Evolutionary conservation across 768 basidiomycete genomes (phyloP), one percentile per base, ranked within the genome.

Genomic region (Auriscalpium vulgare): DNA sequence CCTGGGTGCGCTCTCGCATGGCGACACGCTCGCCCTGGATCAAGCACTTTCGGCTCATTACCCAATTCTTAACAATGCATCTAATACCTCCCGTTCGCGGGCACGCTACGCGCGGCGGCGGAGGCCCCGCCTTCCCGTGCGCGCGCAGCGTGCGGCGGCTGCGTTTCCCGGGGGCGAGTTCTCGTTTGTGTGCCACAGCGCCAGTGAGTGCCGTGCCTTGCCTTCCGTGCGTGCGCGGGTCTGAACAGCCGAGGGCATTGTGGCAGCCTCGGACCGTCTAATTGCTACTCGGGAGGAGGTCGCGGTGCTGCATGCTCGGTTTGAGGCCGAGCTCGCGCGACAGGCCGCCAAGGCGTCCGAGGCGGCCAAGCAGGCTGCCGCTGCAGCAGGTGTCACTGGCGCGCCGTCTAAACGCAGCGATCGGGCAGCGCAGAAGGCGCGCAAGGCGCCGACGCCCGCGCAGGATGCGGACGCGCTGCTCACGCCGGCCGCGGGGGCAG

Each of bases 11-110:
- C 67, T 86, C 53, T 80, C 85, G 9, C 77, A 79, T 61, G 81
- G 81, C 16, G 84, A 89, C 68, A 80, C 83, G 13, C 74, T 90
- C 45, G 87, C 87, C 37, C 72, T 91, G 34, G 89, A 92, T 66
- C 85, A 86, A 68, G 90, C 89, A 29, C 72, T 92, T 47, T 83
- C 83, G 40, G 78, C 77, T 11, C 67, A 60, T 57, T 70, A 71
- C 54, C 62, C 69, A 17, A 67, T 70, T 57, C 53, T 60, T 37
- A 50, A 60, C n/a, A 37, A 47, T 29, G 48, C 29, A 5, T 29
- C 29, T 29, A 29, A 51, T 65, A 70, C 35, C 69, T 73, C 23
- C 72, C 78, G 61, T 73, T 75, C 5, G 73, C 75, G 44, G 29
- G 29, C 29, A 29, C 29, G 29, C 5, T 29, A 29, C 29, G 29